Conservation (phyloP, 257 asterid genomes). For the Thymus quinquecostatus region DNA sequence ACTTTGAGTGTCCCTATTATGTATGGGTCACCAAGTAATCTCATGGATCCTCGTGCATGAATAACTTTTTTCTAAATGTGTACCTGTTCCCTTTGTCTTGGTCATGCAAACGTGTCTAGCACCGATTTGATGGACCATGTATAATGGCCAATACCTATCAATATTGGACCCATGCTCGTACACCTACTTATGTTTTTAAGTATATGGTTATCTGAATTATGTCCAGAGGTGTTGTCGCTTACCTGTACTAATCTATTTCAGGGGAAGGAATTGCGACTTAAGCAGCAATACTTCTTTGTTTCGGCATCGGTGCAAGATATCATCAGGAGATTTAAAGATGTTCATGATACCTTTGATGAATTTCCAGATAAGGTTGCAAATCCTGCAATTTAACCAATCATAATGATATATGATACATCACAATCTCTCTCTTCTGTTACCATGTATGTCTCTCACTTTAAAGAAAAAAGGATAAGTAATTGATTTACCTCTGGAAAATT, state of each 20-base stretch:
- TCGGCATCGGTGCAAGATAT: constrained; percentile 57
- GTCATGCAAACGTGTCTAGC: neutral
- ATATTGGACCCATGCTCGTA: neutral
- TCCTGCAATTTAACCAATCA: constrained; percentile 4
- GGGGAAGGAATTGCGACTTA: constrained; percentile 58
- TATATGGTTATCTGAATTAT: constrained; percentile 3
- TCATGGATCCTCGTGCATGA: neutral
- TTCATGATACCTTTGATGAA: constrained; percentile 48
- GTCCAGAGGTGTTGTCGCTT: neutral
- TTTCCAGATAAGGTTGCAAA: constrained; percentile 46
- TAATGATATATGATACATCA: neutral
- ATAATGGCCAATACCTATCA: neutral
- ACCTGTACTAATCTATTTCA: constrained; percentile 27
- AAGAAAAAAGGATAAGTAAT: neutral
- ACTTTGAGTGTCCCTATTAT: neutral
- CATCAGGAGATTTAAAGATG: constrained; percentile 48
- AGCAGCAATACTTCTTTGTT: constrained; percentile 61
- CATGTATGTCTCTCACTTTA: neutral
- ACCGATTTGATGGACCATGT: neutral
- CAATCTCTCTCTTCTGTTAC: neutral
- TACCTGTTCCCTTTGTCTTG: neutral
- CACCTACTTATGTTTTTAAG: neutral
- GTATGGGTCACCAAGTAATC: neutral
- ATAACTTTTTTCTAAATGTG: neutral
- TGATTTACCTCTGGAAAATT: neutral